Conservation (phyloP, 139 green algal species). For the Diplosphaera chodatii region DNA sequence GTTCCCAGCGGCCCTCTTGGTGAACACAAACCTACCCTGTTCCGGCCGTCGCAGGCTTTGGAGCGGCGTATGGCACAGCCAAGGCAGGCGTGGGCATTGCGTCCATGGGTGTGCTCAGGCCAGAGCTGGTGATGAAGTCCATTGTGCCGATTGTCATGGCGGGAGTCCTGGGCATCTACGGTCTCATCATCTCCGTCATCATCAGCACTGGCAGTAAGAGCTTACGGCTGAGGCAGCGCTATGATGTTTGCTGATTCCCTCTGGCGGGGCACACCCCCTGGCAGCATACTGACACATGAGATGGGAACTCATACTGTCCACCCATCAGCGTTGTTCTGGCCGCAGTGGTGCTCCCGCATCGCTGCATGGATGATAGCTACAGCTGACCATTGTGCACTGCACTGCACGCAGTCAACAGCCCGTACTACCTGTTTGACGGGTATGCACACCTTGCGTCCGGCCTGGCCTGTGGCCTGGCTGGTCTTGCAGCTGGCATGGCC, state of each 20-base stretch:
- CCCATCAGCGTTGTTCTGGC: too few relatives aligned
- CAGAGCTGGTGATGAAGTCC: constrained; percentile 99
- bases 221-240: too few relatives aligned
- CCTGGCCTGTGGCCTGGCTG: constrained; percentile 90
- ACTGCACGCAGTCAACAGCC: constrained; percentile 65
- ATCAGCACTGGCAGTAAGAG: constrained; percentile 91
- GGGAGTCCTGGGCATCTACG: constrained; percentile 99
- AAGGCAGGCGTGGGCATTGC: constrained; percentile 98
- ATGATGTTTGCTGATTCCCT: too few relatives aligned
- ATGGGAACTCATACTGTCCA: too few relatives aligned
- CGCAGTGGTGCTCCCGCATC: too few relatives aligned
- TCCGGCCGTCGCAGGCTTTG: constrained; percentile 70
- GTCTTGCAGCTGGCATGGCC: constrained; percentile 94
- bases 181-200: constrained; percentile 99
- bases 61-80: constrained; percentile 95
- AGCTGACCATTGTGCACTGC: too few relatives aligned
- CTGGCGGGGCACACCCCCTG: too few relatives aligned
- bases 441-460: constrained; percentile 95
- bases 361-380: too few relatives aligned
- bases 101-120: constrained; percentile 98
- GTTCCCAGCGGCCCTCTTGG: too few relatives aligned
- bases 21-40: too few relatives aligned
- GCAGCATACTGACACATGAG: too few relatives aligned
- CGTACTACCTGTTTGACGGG: constrained; percentile 97
- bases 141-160: constrained; percentile 99